Conservation (phyloP, 306 rosid species). For the Castanea crenata region DNA sequence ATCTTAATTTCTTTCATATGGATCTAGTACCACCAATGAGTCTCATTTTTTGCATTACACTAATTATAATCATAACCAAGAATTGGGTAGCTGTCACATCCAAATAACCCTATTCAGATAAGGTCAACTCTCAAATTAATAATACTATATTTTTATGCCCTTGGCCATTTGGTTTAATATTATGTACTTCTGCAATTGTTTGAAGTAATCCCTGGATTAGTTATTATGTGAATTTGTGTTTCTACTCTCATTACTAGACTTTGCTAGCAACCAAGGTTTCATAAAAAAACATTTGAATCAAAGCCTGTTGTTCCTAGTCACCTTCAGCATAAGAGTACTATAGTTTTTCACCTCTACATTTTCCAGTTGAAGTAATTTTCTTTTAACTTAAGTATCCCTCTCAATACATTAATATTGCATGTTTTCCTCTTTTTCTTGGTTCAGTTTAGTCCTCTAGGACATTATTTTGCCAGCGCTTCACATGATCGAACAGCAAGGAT, state of each 20-base stretch:
- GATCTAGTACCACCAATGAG: not conserved
- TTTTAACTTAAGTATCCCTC: not conserved
- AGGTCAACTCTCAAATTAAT: not conserved
- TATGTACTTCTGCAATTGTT: too few species aligned
- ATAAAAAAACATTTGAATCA: not conserved
- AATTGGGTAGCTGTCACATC: not conserved
- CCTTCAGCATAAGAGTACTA: not conserved
- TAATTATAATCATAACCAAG: not conserved
- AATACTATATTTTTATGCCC: too few species aligned
- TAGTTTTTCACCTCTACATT: not conserved
- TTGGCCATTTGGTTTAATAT: too few species aligned
- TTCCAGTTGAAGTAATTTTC: not conserved
- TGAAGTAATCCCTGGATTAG: too few species aligned
- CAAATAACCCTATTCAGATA: not conserved
- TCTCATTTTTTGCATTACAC: not conserved
- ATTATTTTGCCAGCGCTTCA: conserved; percentile 93
- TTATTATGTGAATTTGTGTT: too few species aligned
- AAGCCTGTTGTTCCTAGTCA: not conserved
- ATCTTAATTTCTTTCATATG: not conserved
- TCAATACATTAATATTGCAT: not conserved
- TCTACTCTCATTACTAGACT: too few species aligned
- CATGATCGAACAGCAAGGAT: conserved; percentile 98
- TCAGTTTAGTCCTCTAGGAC: conserved; percentile 97
- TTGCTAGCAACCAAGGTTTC: not conserved
- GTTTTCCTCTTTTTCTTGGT: conserved; percentile 26